phyloP scores from a whole-genome alignment of 768 basidiomycete species.

The Suillus plorans region DNA sequence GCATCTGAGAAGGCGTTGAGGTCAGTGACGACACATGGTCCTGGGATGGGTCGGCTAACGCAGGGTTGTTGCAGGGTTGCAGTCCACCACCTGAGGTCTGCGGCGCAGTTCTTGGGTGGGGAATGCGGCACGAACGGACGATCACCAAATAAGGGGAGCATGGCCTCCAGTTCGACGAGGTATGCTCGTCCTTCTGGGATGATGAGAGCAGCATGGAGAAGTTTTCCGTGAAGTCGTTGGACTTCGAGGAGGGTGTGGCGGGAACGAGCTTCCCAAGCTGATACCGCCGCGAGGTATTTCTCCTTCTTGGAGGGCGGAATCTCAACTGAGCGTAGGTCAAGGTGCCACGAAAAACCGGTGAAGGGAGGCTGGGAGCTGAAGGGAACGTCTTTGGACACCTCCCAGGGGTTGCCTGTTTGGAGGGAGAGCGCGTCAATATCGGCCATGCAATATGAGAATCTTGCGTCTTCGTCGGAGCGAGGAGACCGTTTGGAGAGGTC shows the following conservation, averaged over 20 bases:
- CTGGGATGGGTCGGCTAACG: neutral
- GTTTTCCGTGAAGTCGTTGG: neutral
- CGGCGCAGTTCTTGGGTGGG: neutral
- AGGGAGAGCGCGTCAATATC: conserved; percentile 36
- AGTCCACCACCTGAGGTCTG: neutral
- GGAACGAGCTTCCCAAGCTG: conserved; percentile 27
- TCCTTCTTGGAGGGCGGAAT: conserved; percentile 22
- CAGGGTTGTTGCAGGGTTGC: neutral
- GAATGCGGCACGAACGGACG: neutral
- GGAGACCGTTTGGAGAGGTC: conserved; percentile 25
- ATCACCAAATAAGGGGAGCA: neutral
- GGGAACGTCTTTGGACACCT: conserved; percentile 24
- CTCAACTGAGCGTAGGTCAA: conserved; percentile 21
- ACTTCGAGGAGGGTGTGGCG: neutral
- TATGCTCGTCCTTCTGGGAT: neutral
- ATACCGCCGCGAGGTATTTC: conserved; percentile 21
- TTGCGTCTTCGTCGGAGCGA: conserved; percentile 4
- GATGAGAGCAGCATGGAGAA: neutral
- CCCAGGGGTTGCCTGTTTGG: conserved; percentile 31
- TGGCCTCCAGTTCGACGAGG: too few relatives aligned
- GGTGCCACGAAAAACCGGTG: conserved; percentile 34
- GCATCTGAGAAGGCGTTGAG: neutral
- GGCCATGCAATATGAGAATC: conserved; percentile 10
- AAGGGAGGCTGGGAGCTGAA: conserved; percentile 23
- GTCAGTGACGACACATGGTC: neutral